Base-by-base conservation (phyloP, 345 rosid species). In the Alliaria petiolata region DNA sequence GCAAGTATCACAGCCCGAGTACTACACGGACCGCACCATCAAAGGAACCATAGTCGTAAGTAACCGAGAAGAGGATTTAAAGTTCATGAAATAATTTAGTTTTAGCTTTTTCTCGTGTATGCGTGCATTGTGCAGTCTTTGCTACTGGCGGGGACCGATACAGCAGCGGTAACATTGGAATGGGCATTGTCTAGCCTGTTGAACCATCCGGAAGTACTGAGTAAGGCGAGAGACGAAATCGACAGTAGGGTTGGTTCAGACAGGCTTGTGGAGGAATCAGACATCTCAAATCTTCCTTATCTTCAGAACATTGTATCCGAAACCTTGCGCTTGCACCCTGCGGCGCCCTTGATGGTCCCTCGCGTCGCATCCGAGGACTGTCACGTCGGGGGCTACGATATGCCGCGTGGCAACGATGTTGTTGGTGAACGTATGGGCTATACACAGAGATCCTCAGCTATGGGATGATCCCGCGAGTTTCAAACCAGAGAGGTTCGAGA, bases 1-100 rank as follows among this genome's bases (percentile, higher is more conserved):
- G 39, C 92, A 86, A 56, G 76, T 81, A 54, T 69, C 85, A 0
- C 75, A 85, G 19, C 87, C 91, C 0, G 83, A 81, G 1, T 79
- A 79, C 73, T 83, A 81, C 70, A 63, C 76, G 0, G 88, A 90
- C 66, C 67, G 69, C 3, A 81, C 69, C 28, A 84, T 87, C 68
- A 86, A 87, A 81, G 90, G 87, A 17, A 72, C 71, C 31, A 31
- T 78, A 22, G 4, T 79, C 25, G 85, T 81, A 39, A 65, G 83
- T 70, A 3, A 0, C 39, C 20, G 33, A 6, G 0, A 61, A n/a
- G n/a, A n/a, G 8, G 5, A 14, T 40, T 25, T 42, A 28, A 5
- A 10, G 15, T n/a, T 43, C 47, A 15, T 15, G 13, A 46, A 8
- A 31, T 4, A 34, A 1, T 8, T 34, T 56, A 34, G 43, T 47